phyloP scores from a whole-genome alignment of 192 early-diverging fungal species.

The Podila verticillata region DNA sequence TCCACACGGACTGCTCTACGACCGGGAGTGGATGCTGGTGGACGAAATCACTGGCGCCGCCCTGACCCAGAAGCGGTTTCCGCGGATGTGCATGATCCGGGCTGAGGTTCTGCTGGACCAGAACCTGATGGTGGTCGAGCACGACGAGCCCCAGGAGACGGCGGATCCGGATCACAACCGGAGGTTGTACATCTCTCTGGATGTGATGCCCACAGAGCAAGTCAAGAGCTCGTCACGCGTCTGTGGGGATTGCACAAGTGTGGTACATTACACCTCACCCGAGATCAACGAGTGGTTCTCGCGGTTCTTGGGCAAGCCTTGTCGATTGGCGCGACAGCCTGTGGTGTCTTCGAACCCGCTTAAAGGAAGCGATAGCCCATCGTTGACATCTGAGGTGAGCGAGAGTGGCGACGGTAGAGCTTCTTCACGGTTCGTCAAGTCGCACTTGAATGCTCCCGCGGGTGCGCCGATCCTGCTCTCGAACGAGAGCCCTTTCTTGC shows the following conservation, averaged over 20 bases:
- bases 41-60: conserved; percentile 58
- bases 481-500: conserved; percentile 77
- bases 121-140: conserved; percentile 56
- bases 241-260: conserved; percentile 52
- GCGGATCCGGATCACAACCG: not conserved
- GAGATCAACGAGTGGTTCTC: conserved; percentile 60
- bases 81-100: conserved; percentile 71
- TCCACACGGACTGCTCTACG: conserved; percentile 64
- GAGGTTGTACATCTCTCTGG: conserved; percentile 30
- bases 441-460: conserved; percentile 44
- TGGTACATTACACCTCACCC: conserved; percentile 39
- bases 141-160: conserved; percentile 29
- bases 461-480: conserved; percentile 64
- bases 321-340: conserved; percentile 52
- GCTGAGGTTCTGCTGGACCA: conserved; percentile 54
- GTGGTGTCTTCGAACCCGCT: conserved; percentile 10
- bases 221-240: conserved; percentile 43
- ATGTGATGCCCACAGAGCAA: conserved; percentile 28
- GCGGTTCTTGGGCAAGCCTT: conserved; percentile 53
- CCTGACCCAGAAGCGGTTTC: conserved; percentile 74
- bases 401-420: not conserved
- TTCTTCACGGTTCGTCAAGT: conserved; percentile 49
- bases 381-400: not conserved
- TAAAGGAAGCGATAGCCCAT: not conserved
- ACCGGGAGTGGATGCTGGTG: conserved; percentile 75